Evolutionary conservation across 192 early-diverging fungal species (phyloP).

Genomic region (Glomus cerebriforme): DNA sequence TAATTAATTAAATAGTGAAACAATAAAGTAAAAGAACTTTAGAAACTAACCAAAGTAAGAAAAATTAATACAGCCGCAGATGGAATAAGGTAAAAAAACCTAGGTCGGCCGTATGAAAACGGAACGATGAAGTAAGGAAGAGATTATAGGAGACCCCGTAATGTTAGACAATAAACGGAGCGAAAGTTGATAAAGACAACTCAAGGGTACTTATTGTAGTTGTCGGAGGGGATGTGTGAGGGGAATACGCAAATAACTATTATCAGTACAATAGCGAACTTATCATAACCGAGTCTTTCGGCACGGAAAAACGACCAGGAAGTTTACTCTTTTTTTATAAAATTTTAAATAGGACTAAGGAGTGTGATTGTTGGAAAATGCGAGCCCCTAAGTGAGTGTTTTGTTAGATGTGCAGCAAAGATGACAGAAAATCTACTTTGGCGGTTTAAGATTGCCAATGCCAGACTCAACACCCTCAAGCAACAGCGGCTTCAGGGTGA

Average conservation of each 20-base stretch:
- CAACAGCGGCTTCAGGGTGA: background rate
- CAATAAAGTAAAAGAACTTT: background rate
- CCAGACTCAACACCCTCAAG: constrained; percentile 17
- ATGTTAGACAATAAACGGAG: background rate
- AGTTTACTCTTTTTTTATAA: constrained; percentile 24
- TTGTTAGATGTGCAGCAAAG: constrained; percentile 23
- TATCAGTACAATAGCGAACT: constrained; percentile 1
- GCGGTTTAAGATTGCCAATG: background rate
- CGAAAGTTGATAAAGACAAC: background rate
- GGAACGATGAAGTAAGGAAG: background rate
- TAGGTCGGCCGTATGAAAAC: background rate
- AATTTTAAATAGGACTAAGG: constrained; percentile 25
- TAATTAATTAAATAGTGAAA: background rate
- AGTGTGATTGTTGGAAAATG: constrained; percentile 32
- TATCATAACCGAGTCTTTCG: constrained; percentile 31
- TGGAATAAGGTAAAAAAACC: background rate
- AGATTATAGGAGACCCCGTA: background rate
- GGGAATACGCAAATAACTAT: background rate
- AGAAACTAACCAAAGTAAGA: constrained; percentile 6
- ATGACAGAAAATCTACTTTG: background rate
- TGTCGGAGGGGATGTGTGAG: background rate
- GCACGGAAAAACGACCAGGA: constrained; percentile 24
- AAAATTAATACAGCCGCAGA: background rate
- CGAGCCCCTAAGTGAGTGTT: constrained; percentile 32
- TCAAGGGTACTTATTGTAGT: constrained; percentile 8